Base-by-base conservation (phyloP, 1,284 basidiomycete genomes). In the Pseudomicrostroma phylloplanum region DNA sequence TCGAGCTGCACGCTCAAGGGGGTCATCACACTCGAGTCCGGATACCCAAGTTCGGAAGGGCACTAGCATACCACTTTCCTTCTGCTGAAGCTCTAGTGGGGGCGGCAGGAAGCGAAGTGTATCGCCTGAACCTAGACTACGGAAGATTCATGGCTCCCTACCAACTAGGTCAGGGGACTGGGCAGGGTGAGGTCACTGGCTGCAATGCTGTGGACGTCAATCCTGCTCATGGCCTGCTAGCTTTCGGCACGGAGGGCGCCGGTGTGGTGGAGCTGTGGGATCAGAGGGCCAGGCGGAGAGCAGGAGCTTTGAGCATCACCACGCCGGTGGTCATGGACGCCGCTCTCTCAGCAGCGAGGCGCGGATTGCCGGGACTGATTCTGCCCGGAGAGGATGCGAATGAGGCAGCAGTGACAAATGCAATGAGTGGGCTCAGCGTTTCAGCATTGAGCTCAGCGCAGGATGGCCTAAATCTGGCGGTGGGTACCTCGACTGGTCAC, bases 201-300 rank as follows among this genome's bases (percentile, higher is more conserved):
- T 90, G 96, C 62, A 97, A 97, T 75, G 85, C 86, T 13, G 85
- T 97, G 59, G 92, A 99, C 79, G 86, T 98, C 71, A 98, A 98
- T 78, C 88, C 91, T 1, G 89, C 89, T 0, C 94, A 98, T 78
- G 91, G 94, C 21, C 83, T 98, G 0, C 85, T 92, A 71, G 87
- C 87, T 17, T 92, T 98, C 72, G 96, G 93, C 6, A 82, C 90
- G 0, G 91, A 94, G 65, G 72, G 72, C 49, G 85, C 85, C 63
- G 90, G 91, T 9, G 87, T 88, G 0, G 89, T 93, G 51, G 92
- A 97, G 78, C 91, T 99, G 75, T 98, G 93, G 92, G 96, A 98
- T 81, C 90, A 89, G 0, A 85, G 94, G 51, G 90, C 90, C 49
- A 83, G 93, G n/a, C 81, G 80, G 0, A 81, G 86, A 48, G 89